A percentile compares a stretch with the other conserved stretches of the same genome.
These are phyloP conservation scores for Salix dunnii DNA, from an alignment of 345 rosid species.

Conservation along the genomic window DNA sequence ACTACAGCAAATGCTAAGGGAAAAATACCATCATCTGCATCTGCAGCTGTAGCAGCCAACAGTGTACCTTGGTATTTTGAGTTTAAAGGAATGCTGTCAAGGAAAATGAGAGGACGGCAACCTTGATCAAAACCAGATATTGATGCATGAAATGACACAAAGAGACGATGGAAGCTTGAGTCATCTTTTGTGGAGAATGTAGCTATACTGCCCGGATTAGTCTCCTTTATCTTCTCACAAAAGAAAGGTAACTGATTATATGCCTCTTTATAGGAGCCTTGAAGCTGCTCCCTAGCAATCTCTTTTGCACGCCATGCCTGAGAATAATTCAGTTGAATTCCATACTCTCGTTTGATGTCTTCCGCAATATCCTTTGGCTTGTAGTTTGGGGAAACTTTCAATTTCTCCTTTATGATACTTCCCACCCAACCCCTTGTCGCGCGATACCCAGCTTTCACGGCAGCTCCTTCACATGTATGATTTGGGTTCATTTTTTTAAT, in stretches of 20 bases:
- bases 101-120: constrained; percentile 83
- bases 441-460: constrained; percentile 71
- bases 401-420: constrained; percentile 82
- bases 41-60: constrained; percentile 66
- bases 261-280: constrained; percentile 81
- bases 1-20: constrained; percentile 82
- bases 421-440: constrained; percentile 95
- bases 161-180: constrained; percentile 79
- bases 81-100: constrained; percentile 62
- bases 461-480: constrained; percentile 89
- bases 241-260: constrained; percentile 72
- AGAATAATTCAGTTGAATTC: constrained; percentile 81
- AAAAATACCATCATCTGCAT: constrained; percentile 78
- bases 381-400: constrained; percentile 77
- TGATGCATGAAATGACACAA: constrained; percentile 80
- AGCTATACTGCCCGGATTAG: constrained; percentile 87
- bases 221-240: constrained; percentile 88
- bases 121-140: constrained; percentile 80
- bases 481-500: constrained; percentile 76
- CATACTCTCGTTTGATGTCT: constrained; percentile 83
- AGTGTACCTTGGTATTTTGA: constrained; percentile 80
- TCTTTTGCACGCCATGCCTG: constrained; percentile 97
- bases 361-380: constrained; percentile 88
- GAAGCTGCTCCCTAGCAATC: constrained; percentile 92
- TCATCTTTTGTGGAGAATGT: constrained; percentile 82